Evolutionary conservation across 345 rosid species (phyloP), one percentile per base, ranked within the genome.

Genomic region (Mercurialis annua): DNA sequence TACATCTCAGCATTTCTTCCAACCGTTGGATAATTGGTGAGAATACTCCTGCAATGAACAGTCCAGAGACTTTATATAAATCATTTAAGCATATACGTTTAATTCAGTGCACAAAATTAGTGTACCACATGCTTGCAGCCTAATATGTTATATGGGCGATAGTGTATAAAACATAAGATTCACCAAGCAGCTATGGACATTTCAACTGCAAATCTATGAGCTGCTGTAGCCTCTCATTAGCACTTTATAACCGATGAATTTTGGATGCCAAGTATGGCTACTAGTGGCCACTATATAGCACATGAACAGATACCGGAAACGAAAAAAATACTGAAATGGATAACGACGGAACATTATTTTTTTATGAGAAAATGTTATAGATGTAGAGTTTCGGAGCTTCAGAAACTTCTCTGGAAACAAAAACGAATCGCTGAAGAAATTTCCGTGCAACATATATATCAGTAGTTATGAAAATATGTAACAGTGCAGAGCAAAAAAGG

Each of bases 1-100:
- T 80, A 21, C 61, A 31, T 59, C 66, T 89, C 86, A 89, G 58
- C 11, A 66, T 61, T 74, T 81, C 80, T 78, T 81, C 92, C 76
- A 91, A 62, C 42, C 49, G 74, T 56, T 78, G 82, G 61, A 94
- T 75, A 64, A 83, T 71, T 17, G 73, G 61, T 43, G 91, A 71
- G 71, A 92, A 86, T 60, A 77, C 46, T 68, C 90, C 91, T 92
- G 86, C 82, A 77, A 76, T 16, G 17, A 48, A 31, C 46, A 67
- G 34, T 11, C 10, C 21, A 21, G 30, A 5, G 20, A 29, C 11
- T 12, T 34, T 12, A 71, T 12, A 71, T 34, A 63, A 20, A 54
- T 30, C 38, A 54, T 42, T 11, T 26, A 16, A 18, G 14, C 52
- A 46, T n/a, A n/a, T n/a, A n/a, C n/a, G n/a, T n/a, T n/a, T n/a